Evolutionary conservation across 2,329 filamentous ascomycete species (phyloP).

Genomic region (Fusarium coicis): DNA sequence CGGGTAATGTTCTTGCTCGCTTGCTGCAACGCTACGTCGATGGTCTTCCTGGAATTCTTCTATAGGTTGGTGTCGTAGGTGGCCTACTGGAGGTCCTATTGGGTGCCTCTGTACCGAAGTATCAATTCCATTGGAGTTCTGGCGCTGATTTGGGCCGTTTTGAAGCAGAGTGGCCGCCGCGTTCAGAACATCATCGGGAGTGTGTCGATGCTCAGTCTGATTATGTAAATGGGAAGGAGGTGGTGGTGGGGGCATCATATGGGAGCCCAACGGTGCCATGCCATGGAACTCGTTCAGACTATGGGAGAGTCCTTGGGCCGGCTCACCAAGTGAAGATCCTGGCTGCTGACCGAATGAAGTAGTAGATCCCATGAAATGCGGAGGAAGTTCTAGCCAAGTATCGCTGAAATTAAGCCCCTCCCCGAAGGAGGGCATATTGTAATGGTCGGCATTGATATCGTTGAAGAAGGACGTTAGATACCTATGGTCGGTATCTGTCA

Average conservation of each 20-base stretch:
- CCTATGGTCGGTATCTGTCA: slow-evolving; percentile 70
- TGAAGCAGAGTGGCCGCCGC: slow-evolving; percentile 65
- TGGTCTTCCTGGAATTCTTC: slow-evolving; percentile 56
- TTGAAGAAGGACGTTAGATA: slow-evolving; percentile 69
- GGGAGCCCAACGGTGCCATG: slow-evolving; percentile 41
- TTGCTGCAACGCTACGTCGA: slow-evolving; percentile 46
- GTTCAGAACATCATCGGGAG: slow-evolving; percentile 64
- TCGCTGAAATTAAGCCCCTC: slow-evolving; percentile 62
- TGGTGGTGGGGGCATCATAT: slow-evolving; percentile 52
- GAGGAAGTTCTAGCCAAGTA: slow-evolving; percentile 69
- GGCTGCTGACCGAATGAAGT: slow-evolving; percentile 70
- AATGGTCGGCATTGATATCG: slow-evolving; percentile 62
- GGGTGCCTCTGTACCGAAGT: slow-evolving; percentile 39
- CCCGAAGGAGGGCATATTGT: slow-evolving; percentile 60
- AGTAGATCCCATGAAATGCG: slow-evolving; percentile 72
- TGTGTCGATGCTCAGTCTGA: slow-evolving; percentile 46
- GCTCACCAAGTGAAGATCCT: slow-evolving; percentile 42
- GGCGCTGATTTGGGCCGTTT: slow-evolving; percentile 50
- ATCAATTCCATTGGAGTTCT: slow-evolving; percentile 43
- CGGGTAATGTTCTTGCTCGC: slow-evolving; percentile 52
- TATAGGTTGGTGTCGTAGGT: slow-evolving; percentile 55
- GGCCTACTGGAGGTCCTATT: slow-evolving; percentile 52
- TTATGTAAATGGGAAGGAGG: slow-evolving; percentile 41
- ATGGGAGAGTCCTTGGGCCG: slow-evolving; percentile 35
- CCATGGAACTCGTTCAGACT: slow-evolving; percentile 36